A percentile compares a stretch with the other conserved stretches of the same genome.
These are phyloP conservation scores for Cryptosporidium sp. DNA, from an alignment of 169 alveolate genomes.

Conservation along the genomic window DNA sequence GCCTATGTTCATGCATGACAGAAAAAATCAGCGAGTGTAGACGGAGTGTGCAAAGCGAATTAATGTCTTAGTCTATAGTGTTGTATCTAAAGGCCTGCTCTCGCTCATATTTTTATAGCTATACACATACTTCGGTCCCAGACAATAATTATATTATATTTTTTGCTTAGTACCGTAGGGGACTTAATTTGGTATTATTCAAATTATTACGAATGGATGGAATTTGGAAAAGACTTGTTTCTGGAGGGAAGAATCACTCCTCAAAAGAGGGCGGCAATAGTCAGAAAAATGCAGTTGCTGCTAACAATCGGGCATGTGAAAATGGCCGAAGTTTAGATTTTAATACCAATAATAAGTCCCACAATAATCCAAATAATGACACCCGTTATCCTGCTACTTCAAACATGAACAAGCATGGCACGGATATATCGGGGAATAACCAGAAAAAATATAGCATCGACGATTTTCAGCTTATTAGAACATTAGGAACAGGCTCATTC, in stretches of 20 bases:
- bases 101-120: conserved; percentile 1
- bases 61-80: conserved; percentile 31
- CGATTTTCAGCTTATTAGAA: conserved; percentile 69
- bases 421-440: conserved; percentile 11
- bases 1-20: conserved; percentile 53
- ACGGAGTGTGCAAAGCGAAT: conserved; percentile 69
- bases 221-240: conserved; percentile 73
- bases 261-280: conserved; percentile 31
- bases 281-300: conserved; percentile 21
- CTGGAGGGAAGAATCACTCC: conserved; percentile 71
- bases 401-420: background rate
- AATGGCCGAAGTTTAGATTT: conserved; percentile 1
- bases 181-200: background rate
- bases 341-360: conserved; percentile 1
- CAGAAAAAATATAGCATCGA: conserved; percentile 59
- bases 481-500: conserved; percentile 89
- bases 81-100: background rate
- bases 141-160: background rate
- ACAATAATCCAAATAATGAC: background rate
- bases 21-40: conserved; percentile 30
- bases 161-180: conserved; percentile 38
- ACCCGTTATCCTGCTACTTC: background rate
- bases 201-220: conserved; percentile 52
- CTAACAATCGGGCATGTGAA: background rate
- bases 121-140: conserved; percentile 33